These are phyloP conservation scores for Reticulascus tulasneorum DNA, from an alignment of 2,329 filamentous ascomycete species.

Conservation along the genomic window DNA sequence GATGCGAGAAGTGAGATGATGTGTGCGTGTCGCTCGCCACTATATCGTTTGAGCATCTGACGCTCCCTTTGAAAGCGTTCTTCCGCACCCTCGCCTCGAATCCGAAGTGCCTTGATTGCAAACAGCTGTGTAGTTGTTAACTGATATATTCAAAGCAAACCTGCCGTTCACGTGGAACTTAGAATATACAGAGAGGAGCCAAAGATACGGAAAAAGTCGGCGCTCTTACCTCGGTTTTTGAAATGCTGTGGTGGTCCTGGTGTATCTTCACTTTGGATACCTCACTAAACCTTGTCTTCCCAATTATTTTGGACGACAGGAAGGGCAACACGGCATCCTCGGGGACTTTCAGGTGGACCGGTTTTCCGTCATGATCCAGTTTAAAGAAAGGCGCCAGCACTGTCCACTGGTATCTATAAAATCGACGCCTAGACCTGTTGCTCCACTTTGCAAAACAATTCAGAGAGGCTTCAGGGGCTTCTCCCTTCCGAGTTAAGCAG, in stretches of 20 bases:
- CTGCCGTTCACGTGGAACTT: background rate
- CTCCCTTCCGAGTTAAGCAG: no score
- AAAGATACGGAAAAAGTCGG: no score
- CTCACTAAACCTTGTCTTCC: background rate
- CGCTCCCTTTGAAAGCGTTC: background rate
- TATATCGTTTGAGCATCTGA: background rate
- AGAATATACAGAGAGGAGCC: background rate
- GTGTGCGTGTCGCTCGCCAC: background rate
- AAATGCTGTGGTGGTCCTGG: background rate
- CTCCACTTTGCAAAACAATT: no score
- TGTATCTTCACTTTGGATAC: background rate
- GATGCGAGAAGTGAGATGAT: constrained; percentile 11
- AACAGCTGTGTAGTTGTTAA: background rate
- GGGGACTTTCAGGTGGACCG: background rate
- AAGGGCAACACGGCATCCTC: background rate
- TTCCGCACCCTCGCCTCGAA: background rate
- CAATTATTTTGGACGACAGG: background rate
- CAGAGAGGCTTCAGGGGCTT: no score
- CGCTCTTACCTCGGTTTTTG: no score
- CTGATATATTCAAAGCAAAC: no score
- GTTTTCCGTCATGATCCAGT: background rate
- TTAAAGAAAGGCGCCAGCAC: constrained; percentile 1
- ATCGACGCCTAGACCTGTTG: background rate
- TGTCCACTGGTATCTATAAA: background rate
- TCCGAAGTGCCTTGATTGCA: constrained; percentile 1